These are phyloP conservation scores for Skeletonema potamos DNA, from an alignment of 108 stramenopile species.

Conservation along the genomic window DNA sequence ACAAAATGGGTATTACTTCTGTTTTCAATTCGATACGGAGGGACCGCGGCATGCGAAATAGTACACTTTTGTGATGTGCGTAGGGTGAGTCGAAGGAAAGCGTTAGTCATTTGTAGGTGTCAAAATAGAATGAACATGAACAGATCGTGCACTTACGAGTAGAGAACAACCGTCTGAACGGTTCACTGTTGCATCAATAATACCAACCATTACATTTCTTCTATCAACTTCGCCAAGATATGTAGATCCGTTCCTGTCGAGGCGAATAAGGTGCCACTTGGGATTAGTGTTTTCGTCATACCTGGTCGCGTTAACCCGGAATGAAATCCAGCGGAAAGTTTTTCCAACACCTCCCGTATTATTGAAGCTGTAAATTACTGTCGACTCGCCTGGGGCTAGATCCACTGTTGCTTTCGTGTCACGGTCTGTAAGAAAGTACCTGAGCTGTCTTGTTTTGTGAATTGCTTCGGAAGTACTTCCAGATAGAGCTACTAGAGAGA, in stretches of 20 bases:
- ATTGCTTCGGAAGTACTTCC: constrained; percentile 21
- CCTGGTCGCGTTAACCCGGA: constrained; percentile 18
- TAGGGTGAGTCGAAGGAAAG: not conserved
- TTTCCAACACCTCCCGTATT: not conserved
- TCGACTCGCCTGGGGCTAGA: constrained; percentile 15
- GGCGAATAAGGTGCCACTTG: constrained; percentile 39
- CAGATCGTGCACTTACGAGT: not conserved
- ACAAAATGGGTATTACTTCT: constrained; percentile 26
- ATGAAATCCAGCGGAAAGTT: constrained; percentile 23
- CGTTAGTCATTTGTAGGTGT: not conserved
- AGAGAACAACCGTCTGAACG: constrained; percentile 8
- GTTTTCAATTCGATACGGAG: constrained; percentile 44
- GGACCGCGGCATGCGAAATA: constrained; percentile 21
- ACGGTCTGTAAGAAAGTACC: not conserved
- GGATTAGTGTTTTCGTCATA: not conserved
- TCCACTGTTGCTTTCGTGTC: not conserved
- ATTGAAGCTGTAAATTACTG: constrained; percentile 17
- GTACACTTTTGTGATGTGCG: not conserved
- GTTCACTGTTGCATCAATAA: constrained; percentile 30
- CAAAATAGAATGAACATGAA: not conserved
- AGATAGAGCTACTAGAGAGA: constrained; percentile 19
- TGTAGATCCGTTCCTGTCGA: constrained; percentile 8
- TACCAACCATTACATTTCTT: constrained; percentile 30
- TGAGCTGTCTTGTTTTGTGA: constrained; percentile 1
- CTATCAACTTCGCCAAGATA: constrained; percentile 43